Evolutionary conservation across 495 filamentous ascomycete genomes (phyloP).

Genomic region (Penicillium verhagenii): DNA sequence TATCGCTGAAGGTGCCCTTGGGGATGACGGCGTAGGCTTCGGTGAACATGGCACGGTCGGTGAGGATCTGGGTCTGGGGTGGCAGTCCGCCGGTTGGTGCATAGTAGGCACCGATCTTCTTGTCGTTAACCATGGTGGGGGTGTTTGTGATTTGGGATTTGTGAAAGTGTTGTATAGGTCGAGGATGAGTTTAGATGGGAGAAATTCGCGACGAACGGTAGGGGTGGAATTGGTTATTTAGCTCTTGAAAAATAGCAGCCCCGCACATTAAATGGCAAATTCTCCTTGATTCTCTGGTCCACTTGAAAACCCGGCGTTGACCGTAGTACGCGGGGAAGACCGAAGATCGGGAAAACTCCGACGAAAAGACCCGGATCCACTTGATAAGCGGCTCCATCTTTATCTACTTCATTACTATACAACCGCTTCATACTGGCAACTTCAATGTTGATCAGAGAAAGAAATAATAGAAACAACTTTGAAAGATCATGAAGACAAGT

Average conservation of each 20-base stretch:
- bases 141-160: not conserved
- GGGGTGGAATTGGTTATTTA: not conserved
- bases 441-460: too few species aligned
- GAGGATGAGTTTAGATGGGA: not conserved
- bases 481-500: too few species aligned
- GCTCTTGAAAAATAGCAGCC: constrained; percentile 1
- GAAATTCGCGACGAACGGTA: not conserved
- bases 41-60: constrained; percentile 31
- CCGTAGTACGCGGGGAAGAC: constrained; percentile 15
- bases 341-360: constrained; percentile 9
- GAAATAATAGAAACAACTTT: too few species aligned
- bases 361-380: not conserved
- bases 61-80: constrained; percentile 24
- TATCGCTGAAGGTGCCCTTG: constrained; percentile 26
- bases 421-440: too few species aligned
- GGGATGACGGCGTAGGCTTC: constrained; percentile 27
- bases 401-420: too few species aligned
- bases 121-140: constrained; percentile 22
- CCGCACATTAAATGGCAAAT: constrained; percentile 11
- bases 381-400: too few species aligned
- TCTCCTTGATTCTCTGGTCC: constrained; percentile 10
- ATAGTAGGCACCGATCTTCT: constrained; percentile 27
- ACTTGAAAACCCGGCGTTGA: constrained; percentile 16
- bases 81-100: constrained; percentile 27
- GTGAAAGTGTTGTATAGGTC: not conserved